Evolutionary conservation across 257 asterid genomes (phyloP).

Genomic region (Petrea volubilis): DNA sequence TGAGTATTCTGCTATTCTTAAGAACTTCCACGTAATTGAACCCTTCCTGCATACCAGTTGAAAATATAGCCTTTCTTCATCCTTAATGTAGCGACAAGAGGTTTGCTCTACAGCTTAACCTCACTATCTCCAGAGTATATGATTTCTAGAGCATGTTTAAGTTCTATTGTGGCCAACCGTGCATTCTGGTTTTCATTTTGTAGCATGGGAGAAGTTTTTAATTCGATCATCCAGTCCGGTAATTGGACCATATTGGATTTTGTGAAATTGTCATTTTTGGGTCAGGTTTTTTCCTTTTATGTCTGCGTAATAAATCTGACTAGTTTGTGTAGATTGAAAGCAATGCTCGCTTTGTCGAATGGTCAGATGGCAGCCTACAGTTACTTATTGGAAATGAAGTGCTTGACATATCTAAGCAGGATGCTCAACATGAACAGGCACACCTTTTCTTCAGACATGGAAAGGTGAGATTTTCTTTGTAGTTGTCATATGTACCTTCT

Average conservation of each 20-base stretch:
- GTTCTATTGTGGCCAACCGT: background rate
- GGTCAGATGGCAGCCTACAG: constrained; percentile 99
- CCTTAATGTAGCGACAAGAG: background rate
- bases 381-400: constrained; percentile 95
- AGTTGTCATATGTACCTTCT: background rate
- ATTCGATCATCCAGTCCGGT: background rate
- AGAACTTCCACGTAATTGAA: background rate
- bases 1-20: background rate
- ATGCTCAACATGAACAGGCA: constrained; percentile 90
- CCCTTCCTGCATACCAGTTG: background rate
- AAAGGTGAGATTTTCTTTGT: constrained; percentile 47
- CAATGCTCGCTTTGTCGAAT: constrained; percentile 97
- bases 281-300: background rate
- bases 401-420: constrained; percentile 93
- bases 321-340: constrained; percentile 69
- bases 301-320: background rate
- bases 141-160: background rate
- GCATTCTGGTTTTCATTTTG: constrained; percentile 15
- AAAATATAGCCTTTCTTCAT: background rate
- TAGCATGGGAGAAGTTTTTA: background rate
- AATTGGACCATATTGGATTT: background rate
- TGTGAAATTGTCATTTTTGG: background rate
- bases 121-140: background rate
- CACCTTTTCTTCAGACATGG: constrained; percentile 96
- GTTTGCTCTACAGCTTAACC: background rate